A percentile compares a stretch with the other conserved stretches of the same genome.
These are phyloP conservation scores for Pseudohalonectria lignicola DNA, from an alignment of 2,329 filamentous ascomycete genomes.

Conservation along the genomic window DNA sequence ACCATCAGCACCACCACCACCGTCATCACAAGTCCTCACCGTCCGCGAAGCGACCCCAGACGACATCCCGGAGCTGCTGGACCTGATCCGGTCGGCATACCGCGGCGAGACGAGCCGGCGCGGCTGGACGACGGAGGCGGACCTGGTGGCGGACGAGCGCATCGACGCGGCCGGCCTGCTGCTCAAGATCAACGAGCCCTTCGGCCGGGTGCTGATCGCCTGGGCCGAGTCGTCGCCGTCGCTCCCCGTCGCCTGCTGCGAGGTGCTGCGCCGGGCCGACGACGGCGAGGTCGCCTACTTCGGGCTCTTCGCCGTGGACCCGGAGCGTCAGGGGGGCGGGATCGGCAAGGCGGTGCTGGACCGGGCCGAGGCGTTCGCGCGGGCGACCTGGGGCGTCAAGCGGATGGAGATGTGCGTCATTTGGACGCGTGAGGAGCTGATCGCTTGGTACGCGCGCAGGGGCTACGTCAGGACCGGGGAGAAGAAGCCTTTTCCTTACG, in stretches of 20 bases:
- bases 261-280: constrained; percentile 19
- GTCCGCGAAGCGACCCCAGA: constrained; percentile 22
- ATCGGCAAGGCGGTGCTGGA: constrained; percentile 28
- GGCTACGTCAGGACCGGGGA: constrained; percentile 29
- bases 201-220: constrained; percentile 24
- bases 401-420: constrained; percentile 34
- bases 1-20: too few species aligned
- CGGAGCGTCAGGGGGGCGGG: constrained; percentile 27
- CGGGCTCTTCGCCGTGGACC: constrained; percentile 36
- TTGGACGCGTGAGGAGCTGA: constrained; percentile 28
- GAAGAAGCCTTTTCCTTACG: constrained; percentile 29
- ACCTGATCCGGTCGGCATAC: constrained; percentile 31
- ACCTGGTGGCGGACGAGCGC: constrained; percentile 29
- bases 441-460: constrained; percentile 31
- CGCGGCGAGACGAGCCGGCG: constrained; percentile 26
- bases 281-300: constrained; percentile 24
- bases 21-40: constrained; percentile 12
- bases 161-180: constrained; percentile 24
- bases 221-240: constrained; percentile 2
- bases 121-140: constrained; percentile 37
- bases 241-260: constrained; percentile 30
- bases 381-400: constrained; percentile 17
- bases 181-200: constrained; percentile 26
- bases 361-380: constrained; percentile 26
- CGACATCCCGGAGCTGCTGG: constrained; percentile 20